These are phyloP conservation scores for Globisporangium solare DNA, from an alignment of 352 stramenopile species.

Conservation along the genomic window DNA sequence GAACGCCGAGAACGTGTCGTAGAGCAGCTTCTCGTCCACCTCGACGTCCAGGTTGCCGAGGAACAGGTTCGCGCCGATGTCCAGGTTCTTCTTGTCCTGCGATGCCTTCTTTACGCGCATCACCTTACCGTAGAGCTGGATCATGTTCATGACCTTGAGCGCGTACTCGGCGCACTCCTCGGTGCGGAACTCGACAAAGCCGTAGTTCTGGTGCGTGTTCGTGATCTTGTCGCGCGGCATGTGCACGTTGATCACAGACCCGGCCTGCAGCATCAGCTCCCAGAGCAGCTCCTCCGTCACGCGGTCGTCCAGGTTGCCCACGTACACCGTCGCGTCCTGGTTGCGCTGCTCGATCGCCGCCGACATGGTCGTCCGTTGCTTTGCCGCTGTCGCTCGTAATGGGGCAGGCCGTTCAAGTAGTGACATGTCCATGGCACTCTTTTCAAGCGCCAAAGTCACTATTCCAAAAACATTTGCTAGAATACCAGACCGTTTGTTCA, in stretches of 20 bases:
- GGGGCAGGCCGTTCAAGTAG: no score
- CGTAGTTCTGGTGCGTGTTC: constrained; percentile 94
- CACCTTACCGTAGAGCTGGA: constrained; percentile 96
- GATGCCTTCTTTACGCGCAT: constrained; percentile 96
- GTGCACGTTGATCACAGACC: constrained; percentile 96
- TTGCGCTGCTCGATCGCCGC: constrained; percentile 86
- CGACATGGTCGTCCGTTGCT: constrained; percentile 43
- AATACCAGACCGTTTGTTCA: background rate
- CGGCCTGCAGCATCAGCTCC: constrained; percentile 94
- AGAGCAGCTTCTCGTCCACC: constrained; percentile 99
- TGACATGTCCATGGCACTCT: background rate
- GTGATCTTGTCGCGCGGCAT: constrained; percentile 99
- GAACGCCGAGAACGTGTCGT: constrained; percentile 99
- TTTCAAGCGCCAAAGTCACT: no score
- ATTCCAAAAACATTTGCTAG: no score
- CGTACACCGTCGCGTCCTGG: constrained; percentile 97
- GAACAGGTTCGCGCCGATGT: constrained; percentile 99
- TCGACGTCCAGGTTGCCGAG: constrained; percentile 95
- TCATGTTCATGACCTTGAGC: constrained; percentile 99
- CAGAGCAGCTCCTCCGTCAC: constrained; percentile 96
- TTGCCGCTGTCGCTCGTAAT: no score
- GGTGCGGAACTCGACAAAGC: constrained; percentile 98
- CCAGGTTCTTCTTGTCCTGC: constrained; percentile 93
- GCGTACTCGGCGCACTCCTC: constrained; percentile 98
- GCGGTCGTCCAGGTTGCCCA: constrained; percentile 96